These are phyloP conservation scores for Paracamarosporium sp. DNA, from an alignment of 2,329 filamentous ascomycete species.

Conservation along the genomic window DNA sequence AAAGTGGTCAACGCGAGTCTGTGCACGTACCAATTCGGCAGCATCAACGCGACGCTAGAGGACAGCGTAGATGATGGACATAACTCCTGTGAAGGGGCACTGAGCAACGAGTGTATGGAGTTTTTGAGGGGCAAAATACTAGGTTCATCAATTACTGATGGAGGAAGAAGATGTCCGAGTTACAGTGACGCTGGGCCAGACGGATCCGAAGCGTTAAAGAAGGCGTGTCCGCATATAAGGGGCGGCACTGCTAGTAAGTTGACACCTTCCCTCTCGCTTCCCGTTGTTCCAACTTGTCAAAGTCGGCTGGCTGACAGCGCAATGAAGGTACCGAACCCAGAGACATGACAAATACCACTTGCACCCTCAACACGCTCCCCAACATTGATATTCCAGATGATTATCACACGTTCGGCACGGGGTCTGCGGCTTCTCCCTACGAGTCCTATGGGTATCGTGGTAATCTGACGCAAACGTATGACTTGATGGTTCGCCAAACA, in stretches of 20 bases:
- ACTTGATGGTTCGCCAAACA: background rate
- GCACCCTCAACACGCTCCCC: background rate
- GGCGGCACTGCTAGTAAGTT: background rate
- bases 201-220: background rate
- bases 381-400: background rate
- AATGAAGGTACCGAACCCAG: background rate
- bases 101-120: background rate
- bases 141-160: no score
- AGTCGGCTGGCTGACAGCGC: background rate
- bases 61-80: background rate
- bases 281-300: background rate
- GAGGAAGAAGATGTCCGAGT: background rate
- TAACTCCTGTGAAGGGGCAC: background rate
- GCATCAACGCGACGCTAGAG: background rate
- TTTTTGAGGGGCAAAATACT: background rate
- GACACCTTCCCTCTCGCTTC: background rate
- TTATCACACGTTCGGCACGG: background rate
- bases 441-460: background rate
- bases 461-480: background rate
- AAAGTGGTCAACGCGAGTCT: background rate
- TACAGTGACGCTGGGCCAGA: background rate
- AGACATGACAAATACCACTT: background rate
- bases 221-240: background rate
- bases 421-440: background rate
- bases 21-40: background rate